Conservation (phyloP, 768 basidiomycete genomes). For the Pleurotus sapidus region DNA sequence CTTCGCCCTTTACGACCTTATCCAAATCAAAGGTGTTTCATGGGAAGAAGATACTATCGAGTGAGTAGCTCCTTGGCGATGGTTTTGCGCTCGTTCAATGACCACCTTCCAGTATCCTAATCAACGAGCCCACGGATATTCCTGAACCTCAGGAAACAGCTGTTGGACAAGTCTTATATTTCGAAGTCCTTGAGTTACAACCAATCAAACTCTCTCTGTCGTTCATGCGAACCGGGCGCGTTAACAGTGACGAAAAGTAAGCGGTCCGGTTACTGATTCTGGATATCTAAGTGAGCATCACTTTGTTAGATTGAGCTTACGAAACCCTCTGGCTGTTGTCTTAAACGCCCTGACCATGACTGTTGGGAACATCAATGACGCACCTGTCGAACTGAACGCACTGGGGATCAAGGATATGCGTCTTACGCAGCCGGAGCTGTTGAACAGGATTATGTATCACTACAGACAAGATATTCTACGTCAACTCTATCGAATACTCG, state of each 20-base stretch:
- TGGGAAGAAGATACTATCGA: constrained; percentile 81
- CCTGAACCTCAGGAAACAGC: constrained; percentile 68
- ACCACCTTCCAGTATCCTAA: constrained; percentile 53
- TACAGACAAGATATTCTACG: constrained; percentile 92
- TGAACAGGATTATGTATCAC: constrained; percentile 82
- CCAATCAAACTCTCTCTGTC: constrained; percentile 91
- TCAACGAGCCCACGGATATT: constrained; percentile 64
- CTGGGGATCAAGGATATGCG: constrained; percentile 94
- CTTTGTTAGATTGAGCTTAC: constrained; percentile 57
- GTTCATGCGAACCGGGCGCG: constrained; percentile 94
- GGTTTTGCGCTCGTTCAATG: constrained; percentile 5
- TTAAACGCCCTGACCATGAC: constrained; percentile 97
- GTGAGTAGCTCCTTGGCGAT: constrained; percentile 38
- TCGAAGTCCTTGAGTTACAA: constrained; percentile 92
- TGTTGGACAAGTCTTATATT: constrained; percentile 82
- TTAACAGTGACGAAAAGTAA: constrained; percentile 92
- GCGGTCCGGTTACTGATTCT: constrained; percentile 15
- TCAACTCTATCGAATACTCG: constrained; percentile 93
- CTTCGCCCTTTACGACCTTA: constrained; percentile 88
- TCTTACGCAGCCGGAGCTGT: constrained; percentile 78
- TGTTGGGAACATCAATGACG: constrained; percentile 94
- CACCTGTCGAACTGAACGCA: constrained; percentile 91
- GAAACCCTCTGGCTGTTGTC: constrained; percentile 90
- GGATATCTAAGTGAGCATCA: not conserved
- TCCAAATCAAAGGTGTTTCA: constrained; percentile 85